Evolutionary conservation across 805 yeast species (phyloP).

Genomic region (Scheffersomyces ergatensis): DNA sequence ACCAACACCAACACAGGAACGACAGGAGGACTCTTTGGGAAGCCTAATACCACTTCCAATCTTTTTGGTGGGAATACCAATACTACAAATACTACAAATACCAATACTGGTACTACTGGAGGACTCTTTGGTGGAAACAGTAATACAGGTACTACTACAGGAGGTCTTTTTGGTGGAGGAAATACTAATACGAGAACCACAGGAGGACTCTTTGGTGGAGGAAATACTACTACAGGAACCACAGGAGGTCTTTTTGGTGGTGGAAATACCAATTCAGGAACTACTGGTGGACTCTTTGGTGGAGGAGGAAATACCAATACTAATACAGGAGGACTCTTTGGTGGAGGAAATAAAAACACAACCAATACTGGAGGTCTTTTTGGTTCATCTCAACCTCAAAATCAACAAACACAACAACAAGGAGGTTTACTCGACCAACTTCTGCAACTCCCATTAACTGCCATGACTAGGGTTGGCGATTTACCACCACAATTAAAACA

Average conservation of each 20-base stretch:
- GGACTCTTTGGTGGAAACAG: slow-evolving; percentile 24
- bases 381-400: slow-evolving; percentile 11
- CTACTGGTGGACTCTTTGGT: slow-evolving; percentile 23
- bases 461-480: slow-evolving; percentile 74
- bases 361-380: slow-evolving; percentile 16
- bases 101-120: too few species aligned
- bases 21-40: background rate
- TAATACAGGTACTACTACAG: too few species aligned
- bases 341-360: slow-evolving; percentile 4
- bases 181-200: background rate
- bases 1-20: background rate
- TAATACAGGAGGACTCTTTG: slow-evolving; percentile 20
- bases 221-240: slow-evolving; percentile 1
- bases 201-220: background rate
- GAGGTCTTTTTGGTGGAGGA: slow-evolving; percentile 20
- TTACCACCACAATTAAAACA: slow-evolving; percentile 67
- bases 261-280: slow-evolving; percentile 1
- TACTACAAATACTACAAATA: slow-evolving; percentile 1
- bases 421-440: slow-evolving; percentile 33
- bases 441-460: slow-evolving; percentile 53
- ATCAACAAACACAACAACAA: slow-evolving; percentile 8
- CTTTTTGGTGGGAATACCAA: slow-evolving; percentile 15
- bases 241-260: slow-evolving; percentile 14
- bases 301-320: slow-evolving; percentile 12
- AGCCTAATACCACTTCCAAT: background rate